Base-by-base conservation (phyloP, 768 basidiomycete genomes). In the Auriscalpium microsporum region DNA sequence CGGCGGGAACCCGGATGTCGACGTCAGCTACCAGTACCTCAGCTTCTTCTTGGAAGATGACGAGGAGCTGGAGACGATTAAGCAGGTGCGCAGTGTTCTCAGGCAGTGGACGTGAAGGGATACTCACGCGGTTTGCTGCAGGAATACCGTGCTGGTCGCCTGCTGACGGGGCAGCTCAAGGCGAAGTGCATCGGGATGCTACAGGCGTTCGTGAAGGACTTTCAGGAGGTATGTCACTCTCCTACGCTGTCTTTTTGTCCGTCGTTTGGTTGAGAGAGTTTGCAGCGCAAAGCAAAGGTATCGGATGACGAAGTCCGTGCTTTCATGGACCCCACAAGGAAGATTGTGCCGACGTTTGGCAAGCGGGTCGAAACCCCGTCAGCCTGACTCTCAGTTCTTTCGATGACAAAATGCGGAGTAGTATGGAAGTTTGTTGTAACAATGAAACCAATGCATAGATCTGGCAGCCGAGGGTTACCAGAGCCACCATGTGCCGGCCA, bases 31-130 rank as follows among this genome's bases (percentile, higher is more conserved):
- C 70, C 94, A 97, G 71, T 99, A 96, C 69, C 68, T 99, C 59
- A 79, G 83, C 10, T 98, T 98, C 79, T 96, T 98, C 70, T 73
- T 96, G 67, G 94, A 97, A 1, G 90, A 96, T 63, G 96, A 98
- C 57, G 89, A 82, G n/a, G 87, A 90, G 72, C 75, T 96, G 56
- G 82, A 77, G 59, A 75, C 73, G 63, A 68, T 97, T 51, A 90
- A 84, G 35, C 80, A 83, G 73, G 94, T 93, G 61, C 58, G 82
- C 65, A 1, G 13, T 33, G 17, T 46, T 4, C 50, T 60, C 28
- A 28, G 13, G 48, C 46, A 10, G 34, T 45, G 4, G 33, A 23
- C 34, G 23, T 48, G 35, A 50, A 1, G 19, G 40, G 35, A 40
- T 16, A 61, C 45, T 52, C 19, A 36, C 8, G 17, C 17, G 21